Evolutionary conservation across 2,329 filamentous ascomycete genomes (phyloP), one percentile per base, ranked within the genome.

Genomic region (Phaeosphaeria sp.): DNA sequence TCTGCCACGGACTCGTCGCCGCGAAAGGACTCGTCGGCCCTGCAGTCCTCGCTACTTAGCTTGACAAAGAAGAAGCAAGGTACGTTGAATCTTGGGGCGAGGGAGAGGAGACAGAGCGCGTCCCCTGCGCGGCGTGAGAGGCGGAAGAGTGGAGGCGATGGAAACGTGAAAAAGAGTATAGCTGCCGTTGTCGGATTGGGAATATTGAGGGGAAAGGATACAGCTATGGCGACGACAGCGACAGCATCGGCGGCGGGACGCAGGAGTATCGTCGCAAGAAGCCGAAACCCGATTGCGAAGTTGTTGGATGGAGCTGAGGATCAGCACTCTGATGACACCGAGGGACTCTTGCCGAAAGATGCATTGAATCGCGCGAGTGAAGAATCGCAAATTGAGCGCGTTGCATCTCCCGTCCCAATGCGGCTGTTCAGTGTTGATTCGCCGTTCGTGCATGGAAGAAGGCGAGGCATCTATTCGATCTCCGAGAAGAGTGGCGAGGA

Each of bases 261-360:
- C 1, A 66, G 63, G 22, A 63, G 56, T 4, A 47, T 59, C 17
- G 30, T 65, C 27, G 18, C 56, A 5, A 53, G 60, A 2, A 60
- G 55, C 45, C 55, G 53, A 5, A 67, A 67, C 44, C 63, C 63
- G 0, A 59, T 66, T 47, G 61, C 61, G 3, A 71, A 67, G 36
- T 52, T 69, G 7, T 66, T 72, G 44, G 70, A 72, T 43, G 67
- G 61, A 21, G 51, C 53, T 4, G 45, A n/a, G 17, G 24, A 42
- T 6, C 8, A 13, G 5, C 6, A 13, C 30, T 7, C 3, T 13
- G 30, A 36, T 13, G 30, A 36, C 8, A 36, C 6, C 11, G 11
- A 13, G 11, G 25, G 11, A 3, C 6, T 36, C 11, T 36, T 36
- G 3, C 11, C 5, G 8, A 13, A 36, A 6, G 11, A 36, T 7